Evolutionary conservation across 257 asterid species (phyloP).

Genomic region (Nicotiana tomentosiformis): DNA sequence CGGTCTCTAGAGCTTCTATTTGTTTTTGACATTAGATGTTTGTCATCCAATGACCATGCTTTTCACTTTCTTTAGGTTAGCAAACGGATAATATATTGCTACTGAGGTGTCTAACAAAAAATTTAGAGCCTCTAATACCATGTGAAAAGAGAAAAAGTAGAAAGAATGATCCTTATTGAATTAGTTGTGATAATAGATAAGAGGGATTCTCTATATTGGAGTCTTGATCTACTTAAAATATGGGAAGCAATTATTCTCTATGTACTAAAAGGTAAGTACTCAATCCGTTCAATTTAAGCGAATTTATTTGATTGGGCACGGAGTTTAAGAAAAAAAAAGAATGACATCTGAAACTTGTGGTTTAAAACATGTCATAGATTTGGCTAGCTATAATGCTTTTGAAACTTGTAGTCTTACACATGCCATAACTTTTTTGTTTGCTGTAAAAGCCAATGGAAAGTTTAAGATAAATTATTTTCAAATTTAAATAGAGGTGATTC

Average conservation of each 20-base stretch:
- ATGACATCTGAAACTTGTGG: too few relatives aligned
- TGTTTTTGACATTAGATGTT: neutral
- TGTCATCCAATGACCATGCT: neutral
- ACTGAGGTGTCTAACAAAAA: neutral
- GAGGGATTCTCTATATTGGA: neutral
- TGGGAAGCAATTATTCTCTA: neutral
- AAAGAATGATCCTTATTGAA: neutral
- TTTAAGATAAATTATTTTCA: too few relatives aligned
- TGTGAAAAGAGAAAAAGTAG: neutral
- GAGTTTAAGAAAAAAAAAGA: too few relatives aligned
- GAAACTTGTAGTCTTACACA: too few relatives aligned
- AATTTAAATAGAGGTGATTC: too few relatives aligned
- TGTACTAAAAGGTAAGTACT: neutral
- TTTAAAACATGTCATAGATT: too few relatives aligned
- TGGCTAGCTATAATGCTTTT: too few relatives aligned
- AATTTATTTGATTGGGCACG: too few relatives aligned
- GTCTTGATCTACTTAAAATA: neutral
- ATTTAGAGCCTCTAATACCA: neutral
- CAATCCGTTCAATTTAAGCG: too few relatives aligned
- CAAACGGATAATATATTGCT: neutral
- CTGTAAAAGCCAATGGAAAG: too few relatives aligned
- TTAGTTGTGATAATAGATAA: neutral
- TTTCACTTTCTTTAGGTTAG: neutral
- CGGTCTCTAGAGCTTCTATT: neutral
- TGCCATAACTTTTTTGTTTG: too few relatives aligned